phyloP scores from a whole-genome alignment of 192 early-diverging fungal genomes.

The Fimicolochytrium jonesii region DNA sequence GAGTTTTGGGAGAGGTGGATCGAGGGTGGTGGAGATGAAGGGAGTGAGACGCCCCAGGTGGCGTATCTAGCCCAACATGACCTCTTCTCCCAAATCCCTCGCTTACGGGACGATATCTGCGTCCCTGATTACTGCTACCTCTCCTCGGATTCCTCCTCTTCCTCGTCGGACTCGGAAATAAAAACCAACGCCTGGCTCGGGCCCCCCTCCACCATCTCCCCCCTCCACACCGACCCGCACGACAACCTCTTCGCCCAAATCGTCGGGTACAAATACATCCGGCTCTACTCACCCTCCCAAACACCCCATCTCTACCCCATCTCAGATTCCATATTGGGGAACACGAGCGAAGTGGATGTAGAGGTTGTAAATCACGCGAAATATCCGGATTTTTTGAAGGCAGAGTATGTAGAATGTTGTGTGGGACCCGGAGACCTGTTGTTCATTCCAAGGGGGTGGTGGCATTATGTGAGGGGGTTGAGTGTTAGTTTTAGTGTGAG shows the following conservation, averaged over 20 bases:
- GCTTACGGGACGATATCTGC: constrained; percentile 60
- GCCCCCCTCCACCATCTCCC: constrained; percentile 73
- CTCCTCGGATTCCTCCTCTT: too few species aligned
- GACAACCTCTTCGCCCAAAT: constrained; percentile 84
- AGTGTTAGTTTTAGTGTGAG: constrained; percentile 77
- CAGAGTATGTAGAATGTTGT: constrained; percentile 63
- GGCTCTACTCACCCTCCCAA: constrained; percentile 46
- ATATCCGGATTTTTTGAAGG: constrained; percentile 56
- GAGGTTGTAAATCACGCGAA: constrained; percentile 50
- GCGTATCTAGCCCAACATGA: constrained; percentile 88
- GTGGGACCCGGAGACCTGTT: constrained; percentile 74
- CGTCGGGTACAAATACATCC: constrained; percentile 74
- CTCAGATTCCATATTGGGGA: too few species aligned
- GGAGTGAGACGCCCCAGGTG: background rate
- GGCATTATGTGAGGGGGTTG: constrained; percentile 82
- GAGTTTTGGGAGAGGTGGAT: constrained; percentile 62
- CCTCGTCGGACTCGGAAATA: too few species aligned
- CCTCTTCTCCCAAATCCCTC: constrained; percentile 71
- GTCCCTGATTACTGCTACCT: constrained; percentile 80
- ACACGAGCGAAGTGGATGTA: constrained; percentile 61
- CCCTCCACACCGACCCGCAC: constrained; percentile 77
- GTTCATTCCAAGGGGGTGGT: constrained; percentile 78
- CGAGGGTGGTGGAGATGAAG: background rate
- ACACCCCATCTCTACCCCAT: too few species aligned
- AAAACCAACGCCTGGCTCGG: constrained; percentile 79